These are phyloP conservation scores for Coniochaeta sp. DNA, from an alignment of 2,329 filamentous ascomycete genomes.

Conservation along the genomic window DNA sequence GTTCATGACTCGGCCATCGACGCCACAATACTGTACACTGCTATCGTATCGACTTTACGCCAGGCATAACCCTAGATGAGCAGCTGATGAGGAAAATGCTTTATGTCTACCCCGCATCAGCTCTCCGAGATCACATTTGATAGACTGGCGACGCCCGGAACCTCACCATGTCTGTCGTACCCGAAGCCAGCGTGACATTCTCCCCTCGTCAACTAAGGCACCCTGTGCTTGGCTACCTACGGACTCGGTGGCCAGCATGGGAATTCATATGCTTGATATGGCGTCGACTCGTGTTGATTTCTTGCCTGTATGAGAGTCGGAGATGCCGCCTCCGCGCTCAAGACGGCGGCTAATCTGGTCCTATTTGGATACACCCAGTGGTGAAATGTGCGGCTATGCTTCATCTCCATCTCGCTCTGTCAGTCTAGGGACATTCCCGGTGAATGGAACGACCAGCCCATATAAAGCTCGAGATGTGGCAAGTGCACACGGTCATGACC, in stretches of 20 bases:
- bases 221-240: not conserved
- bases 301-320: constrained; percentile 10
- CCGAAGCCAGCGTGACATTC: not conserved
- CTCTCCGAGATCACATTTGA: not conserved
- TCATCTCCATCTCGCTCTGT: not conserved
- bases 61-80: not conserved
- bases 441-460: not conserved
- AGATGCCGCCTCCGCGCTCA: constrained; percentile 12
- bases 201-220: not conserved
- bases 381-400: not conserved
- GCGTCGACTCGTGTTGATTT: constrained; percentile 8
- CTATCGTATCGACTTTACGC: not conserved
- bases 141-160: no score
- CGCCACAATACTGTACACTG: not conserved
- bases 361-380: constrained; percentile 2
- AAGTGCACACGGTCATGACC: not conserved
- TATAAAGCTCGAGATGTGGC: not conserved
- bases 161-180: not conserved
- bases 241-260: not conserved
- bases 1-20: not conserved
- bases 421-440: not conserved
- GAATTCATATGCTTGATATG: not conserved
- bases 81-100: not conserved
- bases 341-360: constrained; percentile 10
- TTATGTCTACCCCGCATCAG: not conserved